Evolutionary conservation across 129 eudicot species (phyloP), one percentile per base, ranked within the genome.

Genomic region (Heracleum sosnowskyi): DNA sequence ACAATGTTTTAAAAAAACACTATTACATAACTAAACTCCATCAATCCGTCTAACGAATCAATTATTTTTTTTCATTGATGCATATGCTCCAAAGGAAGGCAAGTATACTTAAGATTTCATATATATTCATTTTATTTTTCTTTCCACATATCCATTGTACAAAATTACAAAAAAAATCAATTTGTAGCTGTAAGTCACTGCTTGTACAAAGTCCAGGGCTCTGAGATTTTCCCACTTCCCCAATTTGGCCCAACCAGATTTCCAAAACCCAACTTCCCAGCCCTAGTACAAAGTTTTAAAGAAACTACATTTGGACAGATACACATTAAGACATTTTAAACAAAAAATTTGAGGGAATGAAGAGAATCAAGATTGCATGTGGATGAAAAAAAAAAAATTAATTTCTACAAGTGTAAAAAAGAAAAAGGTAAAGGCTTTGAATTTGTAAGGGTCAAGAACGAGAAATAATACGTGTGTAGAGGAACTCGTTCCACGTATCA

Each of bases 401-500:
- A 46, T 16, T 76, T 82, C 87, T 87, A 81, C 36, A 73, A 75
- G 35, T 55, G 40, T 35, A 45, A 28, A 68, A 66, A 10, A 78
- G 11, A 7, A 4, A 5, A 41, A 66, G 75, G n/a, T 12, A 13
- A 24, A 9, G 51, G 11, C 26, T 33, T 34, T 36, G 55, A 53
- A 53, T 34, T 55, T 12, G 76, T 69, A 42, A 36, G 16, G 40
- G 87, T 88, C 89, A 90, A 86, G 97, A 85, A 31, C 83, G 88
- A 31, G 96, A 88, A 37, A 94, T 84, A 29, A 94, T 94, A 34
- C 87, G 87, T 0, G 98, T 81, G 42, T 91, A 95, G 40, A 95
- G 89, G 39, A 95, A 90, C 89, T 95, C 97, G 39, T 95, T 95
- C 98, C 98, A 95, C 0, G 86, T 89, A 77, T 95, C 99, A 0